These are phyloP conservation scores for Jasminum sambac DNA, from an alignment of 257 asterid genomes.

Conservation along the genomic window DNA sequence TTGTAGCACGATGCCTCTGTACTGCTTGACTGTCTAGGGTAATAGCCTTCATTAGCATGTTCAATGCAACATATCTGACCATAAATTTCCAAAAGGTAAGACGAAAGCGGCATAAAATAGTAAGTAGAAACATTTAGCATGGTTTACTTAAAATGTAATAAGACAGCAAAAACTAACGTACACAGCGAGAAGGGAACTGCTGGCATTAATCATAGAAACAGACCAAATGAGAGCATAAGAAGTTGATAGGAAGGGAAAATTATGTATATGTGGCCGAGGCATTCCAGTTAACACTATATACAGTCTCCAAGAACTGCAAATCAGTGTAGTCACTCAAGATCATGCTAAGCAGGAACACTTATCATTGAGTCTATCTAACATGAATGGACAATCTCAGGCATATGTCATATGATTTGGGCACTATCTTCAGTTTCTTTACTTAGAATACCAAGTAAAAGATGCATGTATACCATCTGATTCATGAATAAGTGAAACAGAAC, in stretches of 20 bases:
- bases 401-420: neutral
- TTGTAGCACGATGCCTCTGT: slow-evolving; percentile 96
- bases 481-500: neutral
- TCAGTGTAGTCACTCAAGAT: neutral
- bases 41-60: slow-evolving; percentile 96
- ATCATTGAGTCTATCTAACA: neutral
- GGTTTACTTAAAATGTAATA: slow-evolving; percentile 15
- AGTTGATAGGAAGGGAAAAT: slow-evolving; percentile 4
- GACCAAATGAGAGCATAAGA: slow-evolving; percentile 9
- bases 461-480: neutral
- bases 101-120: slow-evolving; percentile 26
- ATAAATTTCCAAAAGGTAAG: slow-evolving; percentile 29
- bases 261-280: neutral
- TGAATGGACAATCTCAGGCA: neutral
- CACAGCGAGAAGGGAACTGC: slow-evolving; percentile 17
- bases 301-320: neutral
- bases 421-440: neutral
- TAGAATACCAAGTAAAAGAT: neutral
- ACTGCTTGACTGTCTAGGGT: slow-evolving; percentile 96
- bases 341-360: neutral
- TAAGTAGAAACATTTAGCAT: slow-evolving; percentile 11
- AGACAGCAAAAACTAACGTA: slow-evolving; percentile 6
- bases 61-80: slow-evolving; percentile 93
- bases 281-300: neutral
- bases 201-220: neutral